These are phyloP conservation scores for Ensete glaucum DNA, from an alignment of 176 grass and related monocot genomes.

Conservation along the genomic window DNA sequence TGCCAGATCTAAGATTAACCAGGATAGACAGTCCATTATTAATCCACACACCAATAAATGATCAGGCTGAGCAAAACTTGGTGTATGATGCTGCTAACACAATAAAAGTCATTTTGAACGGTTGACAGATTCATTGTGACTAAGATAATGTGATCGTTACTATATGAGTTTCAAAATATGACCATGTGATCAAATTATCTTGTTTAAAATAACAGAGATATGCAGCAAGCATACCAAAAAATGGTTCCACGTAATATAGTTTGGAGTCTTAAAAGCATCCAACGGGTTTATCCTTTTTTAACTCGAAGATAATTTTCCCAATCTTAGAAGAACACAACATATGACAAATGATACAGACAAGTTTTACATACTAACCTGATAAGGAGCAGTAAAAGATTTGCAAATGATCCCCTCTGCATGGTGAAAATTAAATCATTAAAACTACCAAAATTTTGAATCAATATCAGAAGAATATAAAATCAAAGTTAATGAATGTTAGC, in stretches of 20 bases:
- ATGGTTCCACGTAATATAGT: background rate
- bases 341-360: background rate
- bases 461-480: background rate
- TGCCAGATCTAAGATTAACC: too few species aligned
- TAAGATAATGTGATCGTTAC: too few species aligned
- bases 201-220: background rate
- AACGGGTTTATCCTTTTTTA: too few species aligned
- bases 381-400: constrained; percentile 39
- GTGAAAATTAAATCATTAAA: background rate
- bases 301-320: background rate
- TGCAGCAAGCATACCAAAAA: background rate
- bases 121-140: background rate
- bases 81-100: too few species aligned
- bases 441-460: background rate
- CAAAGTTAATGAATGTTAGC: background rate
- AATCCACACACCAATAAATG: too few species aligned
- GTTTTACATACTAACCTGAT: constrained; percentile 32
- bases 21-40: too few species aligned
- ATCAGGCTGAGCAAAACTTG: too few species aligned
- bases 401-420: constrained; percentile 38
- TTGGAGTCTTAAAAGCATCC: background rate
- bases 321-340: constrained; percentile 8
- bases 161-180: background rate
- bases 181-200: background rate
- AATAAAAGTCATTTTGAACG: background rate